Percentiles rank a stretch among this genome's conserved stretches.
These are phyloP conservation scores for Hibiscus syriacus DNA, from an alignment of 345 rosid species.

Conservation along the genomic window DNA sequence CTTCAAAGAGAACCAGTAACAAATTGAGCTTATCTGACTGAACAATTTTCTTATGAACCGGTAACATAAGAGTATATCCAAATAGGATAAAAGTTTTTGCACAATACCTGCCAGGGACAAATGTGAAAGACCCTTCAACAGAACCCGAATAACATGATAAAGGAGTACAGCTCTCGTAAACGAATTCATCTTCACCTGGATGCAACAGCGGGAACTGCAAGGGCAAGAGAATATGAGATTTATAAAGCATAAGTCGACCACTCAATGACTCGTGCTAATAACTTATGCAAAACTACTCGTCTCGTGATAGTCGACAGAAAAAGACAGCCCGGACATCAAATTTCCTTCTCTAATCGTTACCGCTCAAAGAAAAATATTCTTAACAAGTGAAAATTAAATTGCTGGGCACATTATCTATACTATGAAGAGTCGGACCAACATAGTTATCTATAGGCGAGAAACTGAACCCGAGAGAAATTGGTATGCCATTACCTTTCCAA, in stretches of 20 bases:
- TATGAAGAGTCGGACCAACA: too few species aligned
- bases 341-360: not conserved
- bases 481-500: slow-evolving; percentile 75
- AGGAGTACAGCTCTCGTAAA: too few species aligned
- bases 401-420: too few species aligned
- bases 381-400: too few species aligned
- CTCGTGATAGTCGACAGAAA: not conserved
- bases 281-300: not conserved
- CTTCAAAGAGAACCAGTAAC: too few species aligned
- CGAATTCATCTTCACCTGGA: slow-evolving; percentile 62
- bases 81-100: too few species aligned
- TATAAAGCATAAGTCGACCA: not conserved
- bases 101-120: slow-evolving; percentile 84
- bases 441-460: too few species aligned
- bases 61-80: too few species aligned
- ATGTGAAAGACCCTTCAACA: slow-evolving; percentile 70
- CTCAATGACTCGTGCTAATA: not conserved
- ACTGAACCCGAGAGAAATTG: too few species aligned
- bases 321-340: not conserved
- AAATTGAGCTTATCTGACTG: too few species aligned
- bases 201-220: slow-evolving; percentile 62
- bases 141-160: slow-evolving; percentile 42
- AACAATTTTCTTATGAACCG: too few species aligned
- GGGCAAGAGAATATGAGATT: too few species aligned
- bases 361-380: not conserved